These are phyloP conservation scores for Taiozyma onychis DNA, from an alignment of 1,139 yeast genomes.

Conservation along the genomic window DNA sequence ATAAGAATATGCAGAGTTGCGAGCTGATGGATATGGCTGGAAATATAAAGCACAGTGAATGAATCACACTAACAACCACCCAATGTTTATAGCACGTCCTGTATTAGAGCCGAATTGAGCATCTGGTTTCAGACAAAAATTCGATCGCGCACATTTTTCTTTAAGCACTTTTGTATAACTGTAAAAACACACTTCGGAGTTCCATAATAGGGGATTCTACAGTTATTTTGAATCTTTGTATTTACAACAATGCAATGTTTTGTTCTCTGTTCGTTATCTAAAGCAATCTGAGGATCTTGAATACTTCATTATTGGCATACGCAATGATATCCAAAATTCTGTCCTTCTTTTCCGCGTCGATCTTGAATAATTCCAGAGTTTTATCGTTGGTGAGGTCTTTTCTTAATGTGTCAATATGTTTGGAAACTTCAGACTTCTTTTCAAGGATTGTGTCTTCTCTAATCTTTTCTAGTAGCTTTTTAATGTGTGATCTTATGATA, in stretches of 20 bases:
- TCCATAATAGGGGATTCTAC: neutral
- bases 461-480: constrained; percentile 1
- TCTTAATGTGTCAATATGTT: constrained; percentile 1
- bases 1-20: too few relatives aligned
- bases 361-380: constrained; percentile 4
- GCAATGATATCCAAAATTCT: constrained; percentile 8
- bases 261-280: constrained; percentile 1
- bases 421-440: constrained; percentile 1
- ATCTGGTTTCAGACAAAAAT: neutral
- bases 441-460: constrained; percentile 10
- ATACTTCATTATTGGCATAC: constrained; percentile 9
- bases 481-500: constrained; percentile 12
- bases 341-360: constrained; percentile 2
- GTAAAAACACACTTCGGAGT: neutral
- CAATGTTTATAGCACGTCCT: too few relatives aligned
- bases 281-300: constrained; percentile 8
- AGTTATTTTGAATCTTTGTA: neutral
- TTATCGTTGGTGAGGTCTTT: neutral
- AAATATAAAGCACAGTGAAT: too few relatives aligned
- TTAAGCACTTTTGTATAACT: neutral
- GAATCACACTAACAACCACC: too few relatives aligned
- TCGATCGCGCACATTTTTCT: neutral
- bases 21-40: too few relatives aligned
- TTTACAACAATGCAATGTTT: neutral
- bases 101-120: too few relatives aligned